Base-by-base conservation (phyloP, 768 basidiomycete genomes). In the Phylloporus sp. region DNA sequence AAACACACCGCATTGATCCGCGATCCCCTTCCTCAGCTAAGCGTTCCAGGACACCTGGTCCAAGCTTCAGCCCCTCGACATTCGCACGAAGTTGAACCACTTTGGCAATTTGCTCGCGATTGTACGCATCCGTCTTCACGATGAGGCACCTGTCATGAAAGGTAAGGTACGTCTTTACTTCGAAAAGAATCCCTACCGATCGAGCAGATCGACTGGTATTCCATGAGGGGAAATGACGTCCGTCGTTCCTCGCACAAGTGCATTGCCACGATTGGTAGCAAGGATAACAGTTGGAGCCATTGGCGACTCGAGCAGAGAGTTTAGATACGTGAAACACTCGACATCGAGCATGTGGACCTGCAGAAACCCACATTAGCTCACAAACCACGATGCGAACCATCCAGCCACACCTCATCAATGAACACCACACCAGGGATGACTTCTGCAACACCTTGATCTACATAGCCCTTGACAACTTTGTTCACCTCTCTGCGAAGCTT, bases 261-360 rank as follows among this genome's bases (percentile, higher is more conserved):
- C 80, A 58, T 93, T 87, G 4, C 95, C 97, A 20, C 97, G 82
- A 67, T 99, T 99, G 23, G 95, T 97, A 3, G 97, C 97, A 55
- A 98, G 78, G 59, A 99, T 89, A 24, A 99, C 95, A 5, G 97
- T 97, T 0, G 97, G 97, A 4, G 97, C 94, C 85, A 99, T 92
- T 3, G 91, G 85, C 0, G 93, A 94, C 70, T 98, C 97, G 41
- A 99, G 80, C 9, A 97, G 80, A 11, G 93, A 86, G 70, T 98
- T 98, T 32, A 99, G 81, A 72, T 95, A 99, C 5, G 97, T 97
- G 76, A 98, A 99, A 70, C 95, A 97, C 69, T 99, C 97, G 62
- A 98, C 95, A 69, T 99, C 97, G 54, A 99, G 84, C 95, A 98
- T 98, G 73, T 99, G 97, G 22, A 98, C 95, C 94, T 97, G 62